Evolutionary conservation across 805 yeast genomes (phyloP).

Genomic region (Yarrowia deformans): DNA sequence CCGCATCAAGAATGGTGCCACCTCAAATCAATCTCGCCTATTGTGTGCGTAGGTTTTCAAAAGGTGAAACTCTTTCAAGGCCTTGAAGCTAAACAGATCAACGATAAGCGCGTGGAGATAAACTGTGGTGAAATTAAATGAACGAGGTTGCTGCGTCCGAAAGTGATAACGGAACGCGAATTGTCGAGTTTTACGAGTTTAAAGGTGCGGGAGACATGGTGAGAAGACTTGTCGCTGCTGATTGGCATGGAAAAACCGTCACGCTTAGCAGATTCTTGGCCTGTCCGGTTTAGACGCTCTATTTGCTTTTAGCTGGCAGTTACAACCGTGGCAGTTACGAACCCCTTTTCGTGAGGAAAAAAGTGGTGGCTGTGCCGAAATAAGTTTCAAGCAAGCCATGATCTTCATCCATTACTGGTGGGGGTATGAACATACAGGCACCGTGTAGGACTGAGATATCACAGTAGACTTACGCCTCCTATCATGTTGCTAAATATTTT

Average conservation of each 20-base stretch:
- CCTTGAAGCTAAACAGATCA: not conserved
- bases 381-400: conserved; percentile 11
- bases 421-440: not conserved
- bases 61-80: not conserved
- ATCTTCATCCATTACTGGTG: not conserved
- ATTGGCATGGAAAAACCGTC: no score
- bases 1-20: not conserved
- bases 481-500: no score
- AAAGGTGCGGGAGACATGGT: no score
- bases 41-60: conserved; percentile 6
- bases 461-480: no score
- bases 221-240: no score
- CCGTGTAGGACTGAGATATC: not conserved
- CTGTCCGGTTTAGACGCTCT: conserved; percentile 1
- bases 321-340: not conserved
- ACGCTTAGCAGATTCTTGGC: not conserved
- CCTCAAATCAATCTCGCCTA: conserved; percentile 8
- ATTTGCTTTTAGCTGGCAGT: conserved; percentile 4
- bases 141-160: not conserved
- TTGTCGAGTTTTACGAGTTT: not conserved
- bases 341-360: not conserved
- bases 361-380: conserved; percentile 5
- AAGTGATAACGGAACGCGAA: not conserved
- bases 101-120: conserved; percentile 16
- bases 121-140: not conserved